Evolutionary conservation across 768 basidiomycete genomes (phyloP).

Genomic region (Boletus pseudopeckii): DNA sequence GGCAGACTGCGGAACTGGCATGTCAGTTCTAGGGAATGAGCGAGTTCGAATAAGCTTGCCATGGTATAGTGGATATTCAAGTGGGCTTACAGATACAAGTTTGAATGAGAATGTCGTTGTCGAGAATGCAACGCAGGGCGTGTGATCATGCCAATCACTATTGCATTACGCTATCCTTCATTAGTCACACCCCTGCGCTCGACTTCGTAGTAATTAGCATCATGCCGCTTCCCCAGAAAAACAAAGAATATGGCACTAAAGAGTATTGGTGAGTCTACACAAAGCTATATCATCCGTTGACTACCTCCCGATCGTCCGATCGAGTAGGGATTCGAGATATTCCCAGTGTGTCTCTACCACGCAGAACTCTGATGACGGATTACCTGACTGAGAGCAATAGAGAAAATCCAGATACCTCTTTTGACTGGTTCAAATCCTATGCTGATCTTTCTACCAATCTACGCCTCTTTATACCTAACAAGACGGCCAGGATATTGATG

Average conservation of each 20-base stretch:
- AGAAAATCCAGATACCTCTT: constrained; percentile 54
- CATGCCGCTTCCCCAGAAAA: constrained; percentile 52
- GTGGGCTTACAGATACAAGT: constrained; percentile 21
- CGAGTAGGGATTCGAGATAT: constrained; percentile 64
- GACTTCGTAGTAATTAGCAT: too few species aligned
- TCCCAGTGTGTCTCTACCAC: constrained; percentile 43
- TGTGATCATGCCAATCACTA: constrained; percentile 8
- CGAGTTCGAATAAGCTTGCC: constrained; percentile 24
- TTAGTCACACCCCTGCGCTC: background rate
- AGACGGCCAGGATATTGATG: constrained; percentile 62
- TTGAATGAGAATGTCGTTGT: background rate
- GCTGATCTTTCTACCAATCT: constrained; percentile 63
- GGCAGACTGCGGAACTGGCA: constrained; percentile 55
- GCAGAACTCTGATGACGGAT: background rate
- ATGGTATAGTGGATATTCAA: constrained; percentile 18
- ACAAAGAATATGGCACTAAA: constrained; percentile 65
- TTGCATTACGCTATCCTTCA: background rate
- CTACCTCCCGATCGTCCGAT: background rate
- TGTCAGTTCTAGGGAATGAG: constrained; percentile 16
- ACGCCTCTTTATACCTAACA: constrained; percentile 59
- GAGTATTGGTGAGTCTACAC: constrained; percentile 59
- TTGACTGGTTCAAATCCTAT: constrained; percentile 90
- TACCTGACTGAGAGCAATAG: constrained; percentile 33
- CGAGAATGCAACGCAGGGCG: constrained; percentile 1
- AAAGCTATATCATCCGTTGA: background rate